A percentile compares a stretch with the other conserved stretches of the same genome.
These are phyloP conservation scores for Suhomyces prunicola DNA, from an alignment of 805 yeast species.

Conservation along the genomic window DNA sequence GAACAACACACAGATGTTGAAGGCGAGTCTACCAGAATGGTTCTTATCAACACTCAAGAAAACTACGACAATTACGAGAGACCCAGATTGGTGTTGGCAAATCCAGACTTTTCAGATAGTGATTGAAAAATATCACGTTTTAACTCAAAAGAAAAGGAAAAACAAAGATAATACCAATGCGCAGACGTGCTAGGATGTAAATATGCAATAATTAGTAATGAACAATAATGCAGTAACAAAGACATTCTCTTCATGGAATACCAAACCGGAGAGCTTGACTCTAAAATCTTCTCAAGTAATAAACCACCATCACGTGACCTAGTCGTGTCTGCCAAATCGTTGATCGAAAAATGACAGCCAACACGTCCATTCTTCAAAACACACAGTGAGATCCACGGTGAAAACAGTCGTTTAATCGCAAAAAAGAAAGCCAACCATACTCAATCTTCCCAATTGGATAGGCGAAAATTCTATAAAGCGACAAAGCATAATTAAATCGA, in stretches of 20 bases:
- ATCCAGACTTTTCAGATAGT: conserved; percentile 48
- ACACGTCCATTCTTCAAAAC: background rate
- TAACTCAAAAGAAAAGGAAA: background rate
- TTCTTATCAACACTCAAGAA: conserved; percentile 5
- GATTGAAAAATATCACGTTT: conserved; percentile 17
- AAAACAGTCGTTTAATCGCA: background rate
- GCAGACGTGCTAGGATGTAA: background rate
- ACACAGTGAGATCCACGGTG: background rate
- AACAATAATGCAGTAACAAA: background rate
- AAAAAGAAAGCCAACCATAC: background rate
- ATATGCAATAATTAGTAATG: background rate
- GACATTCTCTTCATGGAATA: background rate
- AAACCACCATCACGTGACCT: background rate
- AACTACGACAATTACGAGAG: conserved; percentile 31
- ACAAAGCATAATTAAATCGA: background rate
- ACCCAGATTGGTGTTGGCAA: conserved; percentile 53
- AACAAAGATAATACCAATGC: background rate
- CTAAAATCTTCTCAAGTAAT: background rate
- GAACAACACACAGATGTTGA: conserved; percentile 12
- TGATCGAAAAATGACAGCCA: conserved; percentile 1
- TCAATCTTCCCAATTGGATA: background rate
- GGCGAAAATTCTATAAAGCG: background rate
- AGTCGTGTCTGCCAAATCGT: background rate
- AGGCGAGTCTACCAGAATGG: background rate
- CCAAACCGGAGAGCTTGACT: background rate